Conservation (phyloP, 2,329 filamentous ascomycete species). For the Lecanicillium sp. region DNA sequence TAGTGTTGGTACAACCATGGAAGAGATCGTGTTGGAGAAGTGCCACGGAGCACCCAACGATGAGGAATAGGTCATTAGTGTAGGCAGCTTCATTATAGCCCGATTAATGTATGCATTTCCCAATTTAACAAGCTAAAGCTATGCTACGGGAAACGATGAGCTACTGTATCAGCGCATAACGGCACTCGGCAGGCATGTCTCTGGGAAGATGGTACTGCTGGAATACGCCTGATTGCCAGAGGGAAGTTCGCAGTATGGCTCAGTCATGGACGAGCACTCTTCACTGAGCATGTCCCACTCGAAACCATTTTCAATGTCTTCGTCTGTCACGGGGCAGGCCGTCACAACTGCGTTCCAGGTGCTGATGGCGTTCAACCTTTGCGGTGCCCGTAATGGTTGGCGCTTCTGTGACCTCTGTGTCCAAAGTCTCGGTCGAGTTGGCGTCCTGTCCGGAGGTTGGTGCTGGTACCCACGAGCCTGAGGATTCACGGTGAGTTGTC, state of each 20-base stretch:
- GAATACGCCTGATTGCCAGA: background rate
- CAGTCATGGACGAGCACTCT: background rate
- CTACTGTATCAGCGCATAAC: background rate
- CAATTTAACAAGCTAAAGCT: background rate
- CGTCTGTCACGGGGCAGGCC: background rate
- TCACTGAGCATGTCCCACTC: slow-evolving; percentile 1
- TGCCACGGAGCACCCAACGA: background rate
- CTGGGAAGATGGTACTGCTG: background rate
- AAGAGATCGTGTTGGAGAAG: background rate
- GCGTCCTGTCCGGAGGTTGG: too few relatives aligned
- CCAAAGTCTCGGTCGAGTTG: too few relatives aligned
- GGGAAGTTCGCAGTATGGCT: background rate
- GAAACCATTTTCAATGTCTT: background rate
- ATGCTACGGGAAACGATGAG: background rate
- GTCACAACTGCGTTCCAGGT: background rate
- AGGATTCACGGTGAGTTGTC: too few relatives aligned
- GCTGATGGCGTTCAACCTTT: too few relatives aligned
- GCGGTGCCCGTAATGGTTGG: too few relatives aligned
- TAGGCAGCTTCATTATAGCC: too few relatives aligned
- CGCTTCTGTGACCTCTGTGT: too few relatives aligned
- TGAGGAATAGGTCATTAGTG: too few relatives aligned
- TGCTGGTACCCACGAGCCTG: too few relatives aligned
- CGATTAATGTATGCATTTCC: too few relatives aligned
- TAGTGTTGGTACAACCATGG: background rate
- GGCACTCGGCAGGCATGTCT: background rate